Evolutionary conservation across 176 grass and related monocot genomes (phyloP).

Genomic region (Miscanthus lutarioriparius): DNA sequence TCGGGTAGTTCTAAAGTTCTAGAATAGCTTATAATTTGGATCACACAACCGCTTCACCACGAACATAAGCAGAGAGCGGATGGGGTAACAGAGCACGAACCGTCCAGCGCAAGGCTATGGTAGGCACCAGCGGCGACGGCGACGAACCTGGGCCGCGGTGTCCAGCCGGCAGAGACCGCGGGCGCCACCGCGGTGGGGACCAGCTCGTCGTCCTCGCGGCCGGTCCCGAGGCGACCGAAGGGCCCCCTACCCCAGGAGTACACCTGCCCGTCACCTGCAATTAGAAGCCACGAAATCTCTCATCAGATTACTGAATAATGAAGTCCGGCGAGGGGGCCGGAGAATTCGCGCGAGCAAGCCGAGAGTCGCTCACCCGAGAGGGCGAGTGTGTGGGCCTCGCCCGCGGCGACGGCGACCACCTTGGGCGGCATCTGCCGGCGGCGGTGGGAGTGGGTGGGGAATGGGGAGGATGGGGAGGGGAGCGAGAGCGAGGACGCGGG

Average conservation of each 20-base stretch:
- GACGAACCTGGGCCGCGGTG: constrained; percentile 48
- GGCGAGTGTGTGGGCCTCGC: constrained; percentile 95
- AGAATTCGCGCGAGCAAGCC: background rate
- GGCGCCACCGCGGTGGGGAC: constrained; percentile 57
- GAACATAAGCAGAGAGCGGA: background rate
- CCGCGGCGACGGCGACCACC: constrained; percentile 70
- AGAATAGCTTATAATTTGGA: background rate
- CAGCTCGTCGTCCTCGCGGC: constrained; percentile 69
- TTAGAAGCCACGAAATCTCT: background rate
- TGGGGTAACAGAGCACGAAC: constrained; percentile 32
- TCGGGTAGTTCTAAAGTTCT: background rate
- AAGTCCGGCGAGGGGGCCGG: background rate
- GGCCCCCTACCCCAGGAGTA: constrained; percentile 87
- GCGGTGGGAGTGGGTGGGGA: background rate
- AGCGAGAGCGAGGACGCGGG: background rate
- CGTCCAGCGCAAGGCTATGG: constrained; percentile 86
- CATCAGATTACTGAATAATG: constrained; percentile 17
- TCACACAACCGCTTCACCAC: background rate
- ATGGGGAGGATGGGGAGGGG: background rate
- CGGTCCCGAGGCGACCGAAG: constrained; percentile 84
- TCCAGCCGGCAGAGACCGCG: background rate
- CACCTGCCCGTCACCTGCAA: constrained; percentile 74
- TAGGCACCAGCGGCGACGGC: constrained; percentile 75
- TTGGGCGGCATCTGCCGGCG: constrained; percentile 65
- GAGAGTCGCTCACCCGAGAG: constrained; percentile 50